phyloP scores from a whole-genome alignment of 257 asterid genomes.

The Lycium ferocissimum region DNA sequence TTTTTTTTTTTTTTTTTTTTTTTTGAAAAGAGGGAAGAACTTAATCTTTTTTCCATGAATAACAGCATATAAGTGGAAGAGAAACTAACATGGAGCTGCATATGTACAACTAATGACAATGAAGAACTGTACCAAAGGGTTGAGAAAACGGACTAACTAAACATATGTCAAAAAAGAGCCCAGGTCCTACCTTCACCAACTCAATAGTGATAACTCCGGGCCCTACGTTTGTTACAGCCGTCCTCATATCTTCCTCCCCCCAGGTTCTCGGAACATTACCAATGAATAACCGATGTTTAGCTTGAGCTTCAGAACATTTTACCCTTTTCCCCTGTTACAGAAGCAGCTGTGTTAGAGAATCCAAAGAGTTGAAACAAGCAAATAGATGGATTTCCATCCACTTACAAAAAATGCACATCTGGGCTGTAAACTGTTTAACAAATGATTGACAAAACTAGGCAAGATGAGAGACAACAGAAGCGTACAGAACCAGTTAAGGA shows the following conservation, averaged over 20 bases:
- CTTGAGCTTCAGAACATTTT: conserved; percentile 93
- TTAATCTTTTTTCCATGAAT: background rate
- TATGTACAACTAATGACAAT: background rate
- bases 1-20: too few relatives aligned
- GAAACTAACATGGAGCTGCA: background rate
- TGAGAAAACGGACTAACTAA: conserved; percentile 25
- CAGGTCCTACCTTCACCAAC: conserved; percentile 69
- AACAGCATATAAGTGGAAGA: conserved; percentile 6
- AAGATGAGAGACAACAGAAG: background rate
- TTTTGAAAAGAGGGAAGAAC: too few relatives aligned
- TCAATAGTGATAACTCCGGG: conserved; percentile 89
- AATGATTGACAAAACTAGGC: background rate
- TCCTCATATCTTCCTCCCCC: conserved; percentile 85
- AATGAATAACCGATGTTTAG: conserved; percentile 83
- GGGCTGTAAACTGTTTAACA: conserved; percentile 18
- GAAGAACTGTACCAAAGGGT: conserved; percentile 20
- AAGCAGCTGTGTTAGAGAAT: conserved; percentile 32
- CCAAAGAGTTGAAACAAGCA: conserved; percentile 12
- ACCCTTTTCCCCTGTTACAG: conserved; percentile 75
- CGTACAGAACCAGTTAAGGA: background rate
- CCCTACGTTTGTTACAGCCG: conserved; percentile 72
- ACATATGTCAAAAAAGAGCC: background rate
- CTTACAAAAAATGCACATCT: background rate
- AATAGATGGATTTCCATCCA: conserved; percentile 9
- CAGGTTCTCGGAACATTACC: conserved; percentile 91